Evolutionary conservation across 306 rosid species (phyloP), one percentile per base, ranked within the genome.

Genomic region (Boehmeria nivea): DNA sequence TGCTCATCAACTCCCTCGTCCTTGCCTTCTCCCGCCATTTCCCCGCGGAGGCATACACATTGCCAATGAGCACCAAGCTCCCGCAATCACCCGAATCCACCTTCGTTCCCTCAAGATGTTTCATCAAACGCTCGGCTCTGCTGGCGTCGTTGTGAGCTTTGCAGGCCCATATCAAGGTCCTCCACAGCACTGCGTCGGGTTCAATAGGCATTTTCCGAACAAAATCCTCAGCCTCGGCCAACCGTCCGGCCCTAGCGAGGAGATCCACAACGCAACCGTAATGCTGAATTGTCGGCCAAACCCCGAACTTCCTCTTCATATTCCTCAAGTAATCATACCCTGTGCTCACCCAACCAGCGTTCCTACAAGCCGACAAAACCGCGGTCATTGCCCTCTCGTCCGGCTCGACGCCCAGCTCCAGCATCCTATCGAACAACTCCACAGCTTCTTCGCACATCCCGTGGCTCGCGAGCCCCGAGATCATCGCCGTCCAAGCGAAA

Each of bases 391-490:
- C 36, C 5, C 36, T 31, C 36, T 73, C 79, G 63, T 84, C 83
- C 6, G 83, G 93, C 21, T 59, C 60, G 3, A 75, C 33, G 12
- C 60, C 16, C 6, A 17, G 63, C 0, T 19, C 28, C 51, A 65
- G 72, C 84, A 83, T 80, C 40, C 61, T 50, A 59, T 37, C 8
- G 59, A 76, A 79, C 64, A 79, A 50, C 21, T 60, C 70, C 25
- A 77, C 33, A 17, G 84, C 87, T 44, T 77, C 82, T 64, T 38
- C 21, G 43, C 78, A 72, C 9, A 47, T 45, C 18, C 84, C 87
- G n/a, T 80, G 84, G 59, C 82, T 72, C n/a, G 87, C 84, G 46
- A 77, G 73, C 45, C 75, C 77, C 11, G 77, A 66, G 39, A 84
- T 70, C 66, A 77, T 70, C 2, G 80, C 80, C 9, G 84, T 83